Evolutionary conservation across 495 filamentous ascomycete genomes (phyloP), one percentile per base, ranked within the genome.

Genomic region (Neurospora terricola): DNA sequence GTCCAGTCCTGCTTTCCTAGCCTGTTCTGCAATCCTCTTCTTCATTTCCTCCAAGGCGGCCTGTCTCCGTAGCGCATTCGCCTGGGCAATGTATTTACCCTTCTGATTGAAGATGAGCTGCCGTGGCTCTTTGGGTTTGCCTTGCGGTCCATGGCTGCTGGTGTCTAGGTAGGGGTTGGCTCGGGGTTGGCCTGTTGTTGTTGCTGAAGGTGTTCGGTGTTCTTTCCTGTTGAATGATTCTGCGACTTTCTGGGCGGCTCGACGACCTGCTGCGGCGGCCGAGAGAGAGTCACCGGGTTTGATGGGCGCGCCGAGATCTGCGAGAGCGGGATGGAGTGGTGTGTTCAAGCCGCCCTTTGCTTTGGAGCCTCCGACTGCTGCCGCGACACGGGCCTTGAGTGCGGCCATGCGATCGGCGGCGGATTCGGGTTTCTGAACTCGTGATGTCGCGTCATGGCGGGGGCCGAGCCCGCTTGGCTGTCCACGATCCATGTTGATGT

Each of bases 81-180:
- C 96, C 80, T 98, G 95, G 74, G 92, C 90, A 70, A 98, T 96
- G 77, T 96, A 98, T 87, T 98, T 98, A 70, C 96, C 96, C 80
- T 97, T 97, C 77, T 94, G 90, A 82, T 98, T 97, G 86, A 99
- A 98, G 12, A 93, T 81, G 23, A 99, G 87, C 76, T 93, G 89
- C 59, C 92, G 89, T 2, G 92, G 84, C 71, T 91, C 84, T 43
- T 93, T 87, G 30, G 86, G 86, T 69, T 86, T 92, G 36, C 87
- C 87, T 9, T 88, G 84, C 3, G 89, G 88, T 23, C 87, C 86
- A 75, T 91, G 89, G 4, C 87, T 86, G 77, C 83, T 92, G 3
- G 91, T 85, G 77, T 98, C 96, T 73, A 91, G 96, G 77, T 97
- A 97, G 4, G 94, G 95, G 72, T 98, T 97, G 74, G 88, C 89